Conservation (phyloP, 257 asterid genomes). For the Leonotis leonurus region DNA sequence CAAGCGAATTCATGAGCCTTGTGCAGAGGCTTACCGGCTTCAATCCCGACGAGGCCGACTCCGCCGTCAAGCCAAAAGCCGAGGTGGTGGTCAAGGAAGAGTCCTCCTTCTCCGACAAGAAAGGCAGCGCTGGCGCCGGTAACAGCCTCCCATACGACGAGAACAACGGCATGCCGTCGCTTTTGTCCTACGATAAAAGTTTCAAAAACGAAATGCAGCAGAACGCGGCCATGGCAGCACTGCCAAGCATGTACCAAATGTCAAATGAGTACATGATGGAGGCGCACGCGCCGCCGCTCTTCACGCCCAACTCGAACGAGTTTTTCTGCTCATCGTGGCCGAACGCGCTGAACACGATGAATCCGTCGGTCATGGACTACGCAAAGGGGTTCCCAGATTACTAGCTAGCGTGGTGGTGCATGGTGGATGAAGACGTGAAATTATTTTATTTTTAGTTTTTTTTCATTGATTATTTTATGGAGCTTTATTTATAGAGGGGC, state of each 20-base stretch:
- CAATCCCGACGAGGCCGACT: background rate
- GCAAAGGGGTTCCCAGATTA: conserved; percentile 17
- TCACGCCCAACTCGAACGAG: conserved; percentile 16
- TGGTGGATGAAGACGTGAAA: background rate
- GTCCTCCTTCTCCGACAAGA: background rate
- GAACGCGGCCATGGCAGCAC: conserved; percentile 6
- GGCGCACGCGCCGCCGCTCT: conserved; percentile 17
- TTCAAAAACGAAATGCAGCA: background rate
- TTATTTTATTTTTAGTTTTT: background rate
- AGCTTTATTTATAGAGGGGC: no score
- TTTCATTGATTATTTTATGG: background rate
- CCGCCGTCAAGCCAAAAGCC: background rate
- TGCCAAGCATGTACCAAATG: conserved; percentile 15
- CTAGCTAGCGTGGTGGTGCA: background rate
- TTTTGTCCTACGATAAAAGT: background rate
- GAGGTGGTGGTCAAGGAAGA: conserved; percentile 1
- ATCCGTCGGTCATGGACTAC: conserved; percentile 19
- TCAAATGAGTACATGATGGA: conserved; percentile 10
- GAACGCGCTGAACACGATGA: background rate
- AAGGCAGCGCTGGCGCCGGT: background rate
- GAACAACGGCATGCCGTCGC: background rate
- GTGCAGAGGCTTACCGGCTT: conserved; percentile 44
- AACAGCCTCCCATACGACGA: background rate
- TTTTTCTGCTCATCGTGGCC: conserved; percentile 20
- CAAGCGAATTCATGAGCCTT: conserved; percentile 31